These are phyloP conservation scores for Alternaria arbusti DNA, from an alignment of 2,329 filamentous ascomycete genomes.

Conservation along the genomic window DNA sequence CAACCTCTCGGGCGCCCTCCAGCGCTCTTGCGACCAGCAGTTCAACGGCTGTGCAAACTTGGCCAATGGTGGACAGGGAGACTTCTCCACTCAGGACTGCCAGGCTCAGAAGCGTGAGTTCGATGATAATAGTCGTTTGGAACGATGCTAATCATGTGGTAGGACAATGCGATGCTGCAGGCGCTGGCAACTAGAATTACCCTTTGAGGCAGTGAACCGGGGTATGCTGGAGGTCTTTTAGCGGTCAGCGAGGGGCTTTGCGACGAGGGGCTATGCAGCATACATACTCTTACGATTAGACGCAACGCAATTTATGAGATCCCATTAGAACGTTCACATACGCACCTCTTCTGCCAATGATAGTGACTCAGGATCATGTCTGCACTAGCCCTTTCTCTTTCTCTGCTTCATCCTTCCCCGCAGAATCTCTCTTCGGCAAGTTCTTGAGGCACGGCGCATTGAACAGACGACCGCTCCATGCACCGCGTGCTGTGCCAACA, in stretches of 20 bases:
- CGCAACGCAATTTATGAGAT: not conserved
- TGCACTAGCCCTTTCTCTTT: conserved; percentile 19
- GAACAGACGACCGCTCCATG: conserved; percentile 59
- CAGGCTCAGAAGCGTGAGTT: conserved; percentile 57
- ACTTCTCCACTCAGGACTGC: conserved; percentile 60
- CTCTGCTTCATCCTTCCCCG: conserved; percentile 17
- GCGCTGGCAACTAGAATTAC: not conserved
- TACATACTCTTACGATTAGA: not conserved
- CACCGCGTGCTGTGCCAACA: conserved; percentile 56
- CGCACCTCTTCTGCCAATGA: not conserved
- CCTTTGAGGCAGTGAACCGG: not conserved
- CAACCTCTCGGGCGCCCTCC: conserved; percentile 61
- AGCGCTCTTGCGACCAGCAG: conserved; percentile 69
- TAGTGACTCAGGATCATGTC: not conserved
- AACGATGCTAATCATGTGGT: not conserved
- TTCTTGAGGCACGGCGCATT: conserved; percentile 60
- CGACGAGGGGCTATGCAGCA: not conserved
- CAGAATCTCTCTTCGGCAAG: conserved; percentile 30
- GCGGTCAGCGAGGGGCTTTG: not conserved
- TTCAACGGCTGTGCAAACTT: conserved; percentile 66
- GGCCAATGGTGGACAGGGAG: conserved; percentile 58
- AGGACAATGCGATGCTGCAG: conserved; percentile 6
- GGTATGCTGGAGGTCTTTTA: not conserved
- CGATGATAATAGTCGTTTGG: not conserved
- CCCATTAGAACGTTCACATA: too few relatives aligned